Evolutionary conservation across 441 rosid species (phyloP), one percentile per base, ranked within the genome.

Genomic region (Geranium incanum): DNA sequence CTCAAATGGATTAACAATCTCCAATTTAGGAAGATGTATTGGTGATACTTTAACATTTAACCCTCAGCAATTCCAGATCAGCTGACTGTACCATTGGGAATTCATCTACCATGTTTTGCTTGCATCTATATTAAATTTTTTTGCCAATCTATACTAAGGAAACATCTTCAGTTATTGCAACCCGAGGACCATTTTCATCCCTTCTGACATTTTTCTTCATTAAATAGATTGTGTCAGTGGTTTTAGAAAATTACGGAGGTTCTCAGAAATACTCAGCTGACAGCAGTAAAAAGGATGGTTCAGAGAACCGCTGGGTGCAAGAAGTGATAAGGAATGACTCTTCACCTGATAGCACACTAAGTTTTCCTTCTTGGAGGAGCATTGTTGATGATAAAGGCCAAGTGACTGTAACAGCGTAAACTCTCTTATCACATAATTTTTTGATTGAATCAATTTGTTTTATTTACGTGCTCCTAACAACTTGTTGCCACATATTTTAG

Each of bases 311-410:
- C 65, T 92, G 92, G 95, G 89, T 86, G 78, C 81, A 88, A 67
- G 97, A 89, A 81, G 91, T 90, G 78, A 78, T 84, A 67, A 86
- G 86, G 76, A 82, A 84, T 73, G 95, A 95, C 69, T 71, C 85
- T 73, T 76, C 83, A 3, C 76, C 81, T 70, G 89, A 86, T 72
- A 80, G 70, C 66, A 75, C 78, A 67, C 68, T 74, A 70, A 83
- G 74, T 70, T 78, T 84, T 78, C 98, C 89, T 82, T 84, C 98
- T 70, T 89, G 97, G 97, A 85, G 82, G 70, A 78, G 75, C 55
- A 76, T 88, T 84, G 92, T 91, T 62, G 84, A 89, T 76, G 95
- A 86, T 15, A 87, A 87, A 81, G 95, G 96, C 77, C 93, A 88
- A 89, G 75, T 86, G 74, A 83, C 78, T 74, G 81, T 83, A 75